phyloP scores from a whole-genome alignment of 257 asterid species.

The Nemophila menziesii region DNA sequence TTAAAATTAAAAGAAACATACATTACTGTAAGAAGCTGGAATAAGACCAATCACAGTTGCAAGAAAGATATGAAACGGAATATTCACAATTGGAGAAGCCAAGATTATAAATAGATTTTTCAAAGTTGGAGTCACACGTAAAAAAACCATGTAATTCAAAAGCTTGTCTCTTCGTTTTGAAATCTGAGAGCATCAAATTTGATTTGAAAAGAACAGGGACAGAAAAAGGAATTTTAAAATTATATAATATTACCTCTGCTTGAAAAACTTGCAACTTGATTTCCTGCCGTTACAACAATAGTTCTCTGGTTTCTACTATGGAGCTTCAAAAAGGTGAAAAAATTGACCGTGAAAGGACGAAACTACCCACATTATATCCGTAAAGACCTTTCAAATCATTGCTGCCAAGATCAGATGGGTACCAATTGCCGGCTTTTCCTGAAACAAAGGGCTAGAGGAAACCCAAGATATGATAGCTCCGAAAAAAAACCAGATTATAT shows the following conservation, averaged over 20 bases:
- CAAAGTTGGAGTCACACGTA: constrained; percentile 84
- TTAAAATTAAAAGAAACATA: constrained; percentile 25
- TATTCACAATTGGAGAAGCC: constrained; percentile 91
- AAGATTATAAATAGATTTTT: constrained; percentile 85
- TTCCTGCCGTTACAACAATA: too few species aligned
- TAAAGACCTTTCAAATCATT: constrained; percentile 91
- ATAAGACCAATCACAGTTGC: constrained; percentile 78
- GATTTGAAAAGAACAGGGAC: not conserved
- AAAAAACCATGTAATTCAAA: constrained; percentile 83
- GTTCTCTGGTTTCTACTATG: too few species aligned
- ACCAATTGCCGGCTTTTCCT: constrained; percentile 73
- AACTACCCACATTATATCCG: constrained; percentile 80
- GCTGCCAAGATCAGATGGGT: constrained; percentile 83
- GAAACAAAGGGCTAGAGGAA: constrained; percentile 90
- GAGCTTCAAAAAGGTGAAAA: too few species aligned
- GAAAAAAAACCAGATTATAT: too few species aligned
- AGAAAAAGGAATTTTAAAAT: too few species aligned
- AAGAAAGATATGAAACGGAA: constrained; percentile 67
- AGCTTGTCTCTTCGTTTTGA: constrained; percentile 71
- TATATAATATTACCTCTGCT: constrained; percentile 87
- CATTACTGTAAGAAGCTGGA: constrained; percentile 85
- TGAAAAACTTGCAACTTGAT: constrained; percentile 73
- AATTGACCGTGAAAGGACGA: too few species aligned
- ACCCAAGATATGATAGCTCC: constrained; percentile 96
- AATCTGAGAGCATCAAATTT: constrained; percentile 41